Evolutionary conservation across 768 basidiomycete genomes (phyloP), one percentile per base, ranked within the genome.

Genomic region (Lyophyllum semitale): DNA sequence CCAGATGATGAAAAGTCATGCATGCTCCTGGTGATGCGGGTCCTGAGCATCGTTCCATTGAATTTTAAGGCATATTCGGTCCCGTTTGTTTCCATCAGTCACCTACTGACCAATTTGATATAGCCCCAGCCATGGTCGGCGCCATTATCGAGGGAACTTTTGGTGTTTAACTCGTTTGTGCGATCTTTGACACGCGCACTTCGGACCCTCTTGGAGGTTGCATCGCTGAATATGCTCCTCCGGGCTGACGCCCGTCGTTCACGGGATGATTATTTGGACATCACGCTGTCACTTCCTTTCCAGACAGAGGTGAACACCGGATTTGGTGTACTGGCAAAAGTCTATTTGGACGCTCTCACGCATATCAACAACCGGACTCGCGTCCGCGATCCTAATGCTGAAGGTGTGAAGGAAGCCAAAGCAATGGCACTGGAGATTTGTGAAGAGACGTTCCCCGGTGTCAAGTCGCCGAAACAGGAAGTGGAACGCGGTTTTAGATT

Each of bases 131-230:
- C 91, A 60, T 99, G 97, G 97, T 89, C 88, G 37, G 97, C 96
- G 25, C 97, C 97, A 38, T 77, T 99, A 46, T 98, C 96, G 62
- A 90, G 97, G 57, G 96, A 98, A 71, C 77, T 99, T 56, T 80
- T 99, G 47, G 95, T 97, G 57, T 99, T 98, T 83, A 99, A 99
- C 78, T 94, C 95, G 45, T 98, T 98, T 70, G 87, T 97, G 66
- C 88, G 93, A 48, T 91, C 93, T 48, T 77, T 98, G 58, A 91
- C 93, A 53, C 89, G 95, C 55, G 91, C 95, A 26, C 79, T 98
- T 55, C 85, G 97, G 59, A 90, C 90, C 54, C 78, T 98, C 62
- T 73, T 97, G 58, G 97, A 99, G 73, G 89, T 95, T 54, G 87
- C 92, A 38, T 87, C 92, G 56, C 74, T 97, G 66, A 97, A 97